A percentile compares a stretch with the other conserved stretches of the same genome.
Conservation (phyloP, 306 rosid species). For the Heteromeles arbutifolia region DNA sequence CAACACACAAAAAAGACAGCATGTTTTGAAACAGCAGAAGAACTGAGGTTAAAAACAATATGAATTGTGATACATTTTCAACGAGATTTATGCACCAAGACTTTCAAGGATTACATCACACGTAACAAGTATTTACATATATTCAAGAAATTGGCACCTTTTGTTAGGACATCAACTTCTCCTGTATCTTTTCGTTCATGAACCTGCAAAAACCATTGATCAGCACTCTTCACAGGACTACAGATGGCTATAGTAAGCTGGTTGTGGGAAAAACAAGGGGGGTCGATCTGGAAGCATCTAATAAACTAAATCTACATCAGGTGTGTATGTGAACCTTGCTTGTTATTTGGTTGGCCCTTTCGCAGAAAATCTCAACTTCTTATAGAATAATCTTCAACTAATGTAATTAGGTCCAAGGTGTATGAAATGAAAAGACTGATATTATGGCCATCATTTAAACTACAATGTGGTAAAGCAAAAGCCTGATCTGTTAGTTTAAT, state of each 20-base stretch:
- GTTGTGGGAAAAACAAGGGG: not conserved
- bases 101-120: not conserved
- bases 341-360: not conserved
- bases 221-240: not conserved
- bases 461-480: not conserved
- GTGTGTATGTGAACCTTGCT: not conserved
- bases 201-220: conserved; percentile 44
- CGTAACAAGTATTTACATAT: not conserved
- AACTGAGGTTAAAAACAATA: not conserved
- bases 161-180: conserved; percentile 84
- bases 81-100: not conserved
- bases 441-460: not conserved
- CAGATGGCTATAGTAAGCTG: not conserved
- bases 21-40: not conserved
- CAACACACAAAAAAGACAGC: conserved; percentile 1
- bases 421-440: not conserved
- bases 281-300: not conserved
- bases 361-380: not conserved
- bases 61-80: not conserved
- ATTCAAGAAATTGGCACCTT: conserved; percentile 45
- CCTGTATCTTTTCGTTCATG: conserved; percentile 75
- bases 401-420: not conserved
- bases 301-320: not conserved
- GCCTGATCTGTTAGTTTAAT: not conserved
- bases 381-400: not conserved